Percentiles rank a stretch among this genome's conserved stretches.
Evolutionary conservation across 352 stramenopile species (phyloP).

Genomic region (Pythium diclinum): DNA sequence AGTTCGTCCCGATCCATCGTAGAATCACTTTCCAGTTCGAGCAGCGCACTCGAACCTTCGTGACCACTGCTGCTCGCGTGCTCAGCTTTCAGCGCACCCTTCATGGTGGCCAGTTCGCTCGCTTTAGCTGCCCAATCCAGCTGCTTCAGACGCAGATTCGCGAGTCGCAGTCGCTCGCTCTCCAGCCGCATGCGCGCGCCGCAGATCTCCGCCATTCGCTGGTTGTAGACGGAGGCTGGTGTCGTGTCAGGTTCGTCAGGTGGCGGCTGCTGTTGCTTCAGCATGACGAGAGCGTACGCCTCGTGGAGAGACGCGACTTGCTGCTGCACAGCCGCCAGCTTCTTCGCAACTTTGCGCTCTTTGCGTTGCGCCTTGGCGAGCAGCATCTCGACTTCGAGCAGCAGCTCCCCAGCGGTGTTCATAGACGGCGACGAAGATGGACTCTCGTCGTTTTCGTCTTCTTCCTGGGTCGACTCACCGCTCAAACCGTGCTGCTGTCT

Average conservation of each 20-base stretch:
- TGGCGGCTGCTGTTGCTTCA: constrained; percentile 15
- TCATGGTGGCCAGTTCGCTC: constrained; percentile 21
- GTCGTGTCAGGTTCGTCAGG: neutral
- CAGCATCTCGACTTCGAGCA: constrained; percentile 23
- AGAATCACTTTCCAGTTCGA: neutral
- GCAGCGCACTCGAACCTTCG: neutral
- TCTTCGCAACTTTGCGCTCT: constrained; percentile 55
- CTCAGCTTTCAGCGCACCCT: constrained; percentile 15
- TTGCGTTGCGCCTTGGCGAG: constrained; percentile 43
- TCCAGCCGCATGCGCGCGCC: constrained; percentile 36
- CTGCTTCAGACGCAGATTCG: constrained; percentile 37
- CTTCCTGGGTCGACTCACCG: neutral
- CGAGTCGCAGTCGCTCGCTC: constrained; percentile 31
- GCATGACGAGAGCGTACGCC: constrained; percentile 26
- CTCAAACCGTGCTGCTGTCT: constrained; percentile 7
- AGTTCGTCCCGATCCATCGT: constrained; percentile 3
- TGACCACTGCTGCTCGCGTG: neutral
- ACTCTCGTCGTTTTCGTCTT: neutral
- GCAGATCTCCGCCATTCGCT: constrained; percentile 27
- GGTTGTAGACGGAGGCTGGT: neutral
- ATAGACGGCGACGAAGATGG: neutral
- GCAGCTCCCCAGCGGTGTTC: constrained; percentile 9
- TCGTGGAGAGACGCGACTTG: constrained; percentile 30
- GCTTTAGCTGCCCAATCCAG: constrained; percentile 28
- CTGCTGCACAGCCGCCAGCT: constrained; percentile 33